Evolutionary conservation across 1,284 basidiomycete genomes (phyloP).

Genomic region (Austroboletus novae-zelandiae): DNA sequence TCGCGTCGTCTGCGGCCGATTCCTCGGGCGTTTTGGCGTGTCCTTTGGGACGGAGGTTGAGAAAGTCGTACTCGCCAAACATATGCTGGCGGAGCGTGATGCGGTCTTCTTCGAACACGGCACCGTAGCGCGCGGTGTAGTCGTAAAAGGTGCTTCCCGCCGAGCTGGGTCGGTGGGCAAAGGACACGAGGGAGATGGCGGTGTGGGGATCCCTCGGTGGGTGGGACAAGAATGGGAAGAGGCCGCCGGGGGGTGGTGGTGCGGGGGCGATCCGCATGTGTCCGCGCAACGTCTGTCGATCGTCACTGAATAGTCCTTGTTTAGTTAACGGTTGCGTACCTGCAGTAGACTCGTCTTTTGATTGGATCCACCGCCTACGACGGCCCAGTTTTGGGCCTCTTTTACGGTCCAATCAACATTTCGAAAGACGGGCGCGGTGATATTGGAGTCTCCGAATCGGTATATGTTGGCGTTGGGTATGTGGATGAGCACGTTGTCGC

Average conservation of each 20-base stretch:
- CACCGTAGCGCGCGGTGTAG: constrained; percentile 87
- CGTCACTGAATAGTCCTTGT: neutral
- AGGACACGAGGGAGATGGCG: constrained; percentile 67
- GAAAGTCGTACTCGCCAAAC: constrained; percentile 48
- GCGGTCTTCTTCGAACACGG: constrained; percentile 78
- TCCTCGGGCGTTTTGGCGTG: constrained; percentile 19
- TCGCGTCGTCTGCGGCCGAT: constrained; percentile 15
- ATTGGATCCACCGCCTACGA: constrained; percentile 56
- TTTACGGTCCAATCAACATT: constrained; percentile 59
- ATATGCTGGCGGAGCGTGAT: constrained; percentile 71
- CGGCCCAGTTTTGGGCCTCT: constrained; percentile 69
- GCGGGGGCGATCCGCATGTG: constrained; percentile 64
- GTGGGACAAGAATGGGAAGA: constrained; percentile 67
- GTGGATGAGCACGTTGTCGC: constrained; percentile 29
- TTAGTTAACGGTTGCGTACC: constrained; percentile 36
- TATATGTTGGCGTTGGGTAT: constrained; percentile 48
- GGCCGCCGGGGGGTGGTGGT: constrained; percentile 57
- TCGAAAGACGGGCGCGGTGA: constrained; percentile 47
- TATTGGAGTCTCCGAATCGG: constrained; percentile 49
- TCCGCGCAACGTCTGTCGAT: constrained; percentile 59
- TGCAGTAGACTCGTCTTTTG: constrained; percentile 57
- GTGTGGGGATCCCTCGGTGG: constrained; percentile 44
- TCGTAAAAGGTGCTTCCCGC: constrained; percentile 82
- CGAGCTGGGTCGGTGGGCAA: constrained; percentile 59
- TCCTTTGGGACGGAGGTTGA: constrained; percentile 29